Evolutionary conservation across 306 rosid genomes (phyloP).

Genomic region (Cicer yamashitae): DNA sequence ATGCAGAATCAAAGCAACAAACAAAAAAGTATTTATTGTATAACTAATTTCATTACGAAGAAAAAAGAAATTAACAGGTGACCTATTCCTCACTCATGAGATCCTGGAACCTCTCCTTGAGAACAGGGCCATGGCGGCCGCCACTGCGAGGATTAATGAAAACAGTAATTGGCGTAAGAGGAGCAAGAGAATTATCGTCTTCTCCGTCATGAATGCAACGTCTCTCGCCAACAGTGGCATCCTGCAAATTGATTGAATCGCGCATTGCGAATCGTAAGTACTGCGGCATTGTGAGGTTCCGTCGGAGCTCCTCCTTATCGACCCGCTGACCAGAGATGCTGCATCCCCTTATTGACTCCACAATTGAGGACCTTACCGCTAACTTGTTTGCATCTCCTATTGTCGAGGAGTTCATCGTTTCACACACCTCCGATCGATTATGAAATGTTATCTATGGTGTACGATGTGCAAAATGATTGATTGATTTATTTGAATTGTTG

Average conservation of each 20-base stretch:
- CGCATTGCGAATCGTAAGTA: slow-evolving; percentile 82
- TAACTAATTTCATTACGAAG: not conserved
- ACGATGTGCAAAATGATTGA: not conserved
- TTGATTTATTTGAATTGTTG: not conserved
- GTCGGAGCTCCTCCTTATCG: slow-evolving; percentile 67
- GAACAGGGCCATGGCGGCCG: slow-evolving; percentile 82
- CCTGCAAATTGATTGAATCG: slow-evolving; percentile 65
- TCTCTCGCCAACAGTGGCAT: slow-evolving; percentile 57
- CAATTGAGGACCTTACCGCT: slow-evolving; percentile 54
- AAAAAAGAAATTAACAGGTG: not conserved
- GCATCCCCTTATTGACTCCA: slow-evolving; percentile 68
- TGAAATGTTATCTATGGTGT: not conserved
- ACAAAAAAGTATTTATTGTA: not conserved
- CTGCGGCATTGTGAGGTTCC: slow-evolving; percentile 68
- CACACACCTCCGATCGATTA: slow-evolving; percentile 1
- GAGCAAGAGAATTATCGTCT: slow-evolving; percentile 31
- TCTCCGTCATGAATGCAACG: not conserved
- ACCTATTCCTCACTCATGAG: slow-evolving; percentile 93
- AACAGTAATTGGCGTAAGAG: slow-evolving; percentile 67
- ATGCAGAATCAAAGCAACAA: not conserved
- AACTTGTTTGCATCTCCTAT: slow-evolving; percentile 52
- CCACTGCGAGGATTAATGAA: slow-evolving; percentile 85
- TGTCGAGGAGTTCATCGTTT: slow-evolving; percentile 46
- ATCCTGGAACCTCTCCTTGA: slow-evolving; percentile 76
- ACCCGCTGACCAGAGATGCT: slow-evolving; percentile 59